Percentiles rank a stretch among this genome's conserved stretches.
phyloP scores from a whole-genome alignment of 2,329 filamentous ascomycete species.

The Sporothrix mexicana region DNA sequence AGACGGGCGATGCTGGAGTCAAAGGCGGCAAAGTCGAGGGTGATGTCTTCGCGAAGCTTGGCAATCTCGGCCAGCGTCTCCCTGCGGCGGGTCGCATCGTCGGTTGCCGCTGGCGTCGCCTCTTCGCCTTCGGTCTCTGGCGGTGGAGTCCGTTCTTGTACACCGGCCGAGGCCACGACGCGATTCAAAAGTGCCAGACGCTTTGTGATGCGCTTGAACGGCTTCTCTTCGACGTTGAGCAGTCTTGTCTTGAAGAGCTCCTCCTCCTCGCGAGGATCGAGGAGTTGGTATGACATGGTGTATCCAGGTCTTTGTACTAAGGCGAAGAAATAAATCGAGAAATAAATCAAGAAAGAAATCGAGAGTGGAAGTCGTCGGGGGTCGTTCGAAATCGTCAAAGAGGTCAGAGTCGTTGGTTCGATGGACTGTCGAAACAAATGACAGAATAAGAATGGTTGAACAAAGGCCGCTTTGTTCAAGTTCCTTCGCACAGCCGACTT shows the following conservation, averaged over 20 bases:
- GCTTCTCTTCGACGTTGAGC: constrained; percentile 87
- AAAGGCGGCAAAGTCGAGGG: constrained; percentile 86
- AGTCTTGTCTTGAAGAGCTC: constrained; percentile 87
- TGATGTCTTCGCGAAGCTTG: constrained; percentile 81
- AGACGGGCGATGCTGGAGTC: constrained; percentile 86
- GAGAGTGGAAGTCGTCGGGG: no score
- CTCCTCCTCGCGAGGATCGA: constrained; percentile 78
- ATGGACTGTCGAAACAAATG: no score
- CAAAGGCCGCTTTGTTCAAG: not conserved
- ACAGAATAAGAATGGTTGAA: no score
- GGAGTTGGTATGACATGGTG: constrained; percentile 60
- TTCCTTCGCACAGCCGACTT: not conserved
- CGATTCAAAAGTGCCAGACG: constrained; percentile 73
- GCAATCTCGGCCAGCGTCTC: constrained; percentile 55
- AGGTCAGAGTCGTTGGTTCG: no score
- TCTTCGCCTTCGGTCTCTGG: constrained; percentile 54
- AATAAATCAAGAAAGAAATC: no score
- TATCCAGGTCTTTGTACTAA: not conserved
- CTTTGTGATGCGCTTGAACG: constrained; percentile 87
- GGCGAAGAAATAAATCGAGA: no score
- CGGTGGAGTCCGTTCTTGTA: constrained; percentile 68
- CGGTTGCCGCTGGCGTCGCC: constrained; percentile 32
- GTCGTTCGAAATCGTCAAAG: not conserved
- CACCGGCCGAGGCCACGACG: constrained; percentile 57
- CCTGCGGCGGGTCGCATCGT: constrained; percentile 49